Evolutionary conservation across 129 eudicot genomes (phyloP).

Genomic region (Centaurea solstitialis): DNA sequence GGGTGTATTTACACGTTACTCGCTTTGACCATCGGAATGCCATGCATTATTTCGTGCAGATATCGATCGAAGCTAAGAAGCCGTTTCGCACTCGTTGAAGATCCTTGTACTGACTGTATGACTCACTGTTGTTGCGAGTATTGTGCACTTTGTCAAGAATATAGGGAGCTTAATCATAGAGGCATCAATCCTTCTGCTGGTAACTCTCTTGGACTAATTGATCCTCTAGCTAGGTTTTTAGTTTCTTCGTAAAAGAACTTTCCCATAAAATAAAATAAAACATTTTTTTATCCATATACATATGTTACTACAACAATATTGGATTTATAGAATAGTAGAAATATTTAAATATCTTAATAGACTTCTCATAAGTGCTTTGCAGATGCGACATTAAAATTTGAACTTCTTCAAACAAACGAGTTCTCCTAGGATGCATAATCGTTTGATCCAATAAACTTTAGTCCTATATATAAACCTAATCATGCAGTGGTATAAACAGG

Average conservation of each 20-base stretch:
- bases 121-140: constrained; percentile 58
- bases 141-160: constrained; percentile 66
- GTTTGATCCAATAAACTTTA: too few species aligned
- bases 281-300: neutral
- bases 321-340: neutral
- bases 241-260: too few species aligned
- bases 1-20: constrained; percentile 36
- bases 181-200: constrained; percentile 56
- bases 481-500: neutral
- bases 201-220: constrained; percentile 13
- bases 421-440: too few species aligned
- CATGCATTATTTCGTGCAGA: constrained; percentile 51
- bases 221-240: neutral
- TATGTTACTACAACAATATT: too few species aligned
- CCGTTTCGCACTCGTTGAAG: constrained; percentile 39
- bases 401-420: neutral
- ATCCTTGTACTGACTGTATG: constrained; percentile 55
- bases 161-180: constrained; percentile 50
- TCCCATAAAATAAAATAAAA: too few species aligned
- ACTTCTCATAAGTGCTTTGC: neutral
- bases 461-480: too few species aligned
- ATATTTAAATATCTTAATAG: neutral
- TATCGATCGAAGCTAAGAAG: constrained; percentile 43
- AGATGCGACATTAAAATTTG: neutral
- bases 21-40: constrained; percentile 30